Evolutionary conservation across 768 basidiomycete species (phyloP).

Genomic region (Boletus speciosus): DNA sequence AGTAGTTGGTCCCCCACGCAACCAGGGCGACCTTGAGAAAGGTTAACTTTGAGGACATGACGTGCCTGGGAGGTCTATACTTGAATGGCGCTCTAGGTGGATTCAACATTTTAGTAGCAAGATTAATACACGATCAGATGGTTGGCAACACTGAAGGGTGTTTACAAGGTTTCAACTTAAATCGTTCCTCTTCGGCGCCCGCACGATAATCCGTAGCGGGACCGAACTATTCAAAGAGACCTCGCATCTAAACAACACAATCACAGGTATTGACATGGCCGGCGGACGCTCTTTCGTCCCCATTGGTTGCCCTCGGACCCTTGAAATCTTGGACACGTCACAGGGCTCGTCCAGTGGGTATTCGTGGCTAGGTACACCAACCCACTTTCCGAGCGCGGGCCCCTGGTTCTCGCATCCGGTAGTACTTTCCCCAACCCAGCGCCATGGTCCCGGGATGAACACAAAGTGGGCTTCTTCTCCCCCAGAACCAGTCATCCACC

Average conservation of each 20-base stretch:
- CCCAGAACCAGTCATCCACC: background rate
- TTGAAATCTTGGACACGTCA: background rate
- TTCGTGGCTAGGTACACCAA: background rate
- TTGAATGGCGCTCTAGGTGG: background rate
- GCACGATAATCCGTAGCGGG: background rate
- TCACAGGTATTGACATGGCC: background rate
- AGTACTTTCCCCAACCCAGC: constrained; percentile 5
- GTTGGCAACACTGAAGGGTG: background rate
- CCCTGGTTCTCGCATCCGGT: background rate
- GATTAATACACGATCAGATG: background rate
- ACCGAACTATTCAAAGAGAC: constrained; percentile 1
- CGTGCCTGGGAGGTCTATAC: background rate
- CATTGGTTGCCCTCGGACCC: background rate
- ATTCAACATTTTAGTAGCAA: background rate
- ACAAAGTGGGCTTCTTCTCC: constrained; percentile 33
- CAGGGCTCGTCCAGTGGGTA: background rate
- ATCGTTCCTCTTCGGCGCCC: background rate
- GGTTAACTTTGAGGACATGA: background rate
- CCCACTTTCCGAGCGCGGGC: background rate
- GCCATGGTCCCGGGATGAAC: constrained; percentile 22
- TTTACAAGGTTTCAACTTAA: background rate
- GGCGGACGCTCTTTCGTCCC: background rate
- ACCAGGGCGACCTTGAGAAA: background rate
- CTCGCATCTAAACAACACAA: background rate
- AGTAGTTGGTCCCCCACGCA: background rate